These are phyloP conservation scores for Cyamopsis tetragonoloba DNA, from an alignment of 306 rosid species.

Conservation along the genomic window DNA sequence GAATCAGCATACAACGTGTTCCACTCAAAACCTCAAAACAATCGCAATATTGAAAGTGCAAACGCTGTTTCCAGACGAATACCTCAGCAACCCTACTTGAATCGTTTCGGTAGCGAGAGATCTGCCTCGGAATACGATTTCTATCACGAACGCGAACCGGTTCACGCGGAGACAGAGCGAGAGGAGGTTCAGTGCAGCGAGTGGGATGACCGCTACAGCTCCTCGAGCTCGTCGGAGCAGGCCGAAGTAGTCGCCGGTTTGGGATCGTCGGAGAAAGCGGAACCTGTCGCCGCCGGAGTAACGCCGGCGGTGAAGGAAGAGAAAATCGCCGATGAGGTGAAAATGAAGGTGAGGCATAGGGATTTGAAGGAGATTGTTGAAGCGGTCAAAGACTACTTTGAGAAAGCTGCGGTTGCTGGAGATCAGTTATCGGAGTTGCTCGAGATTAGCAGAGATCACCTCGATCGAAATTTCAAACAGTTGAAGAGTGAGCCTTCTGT, in stretches of 20 bases:
- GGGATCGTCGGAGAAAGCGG: constrained; percentile 40
- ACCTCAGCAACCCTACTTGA: background rate
- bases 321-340: constrained; percentile 42
- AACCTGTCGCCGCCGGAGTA: constrained; percentile 28
- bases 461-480: constrained; percentile 82
- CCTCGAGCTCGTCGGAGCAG: constrained; percentile 55
- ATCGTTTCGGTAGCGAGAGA: background rate
- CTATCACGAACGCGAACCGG: background rate
- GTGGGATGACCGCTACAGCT: constrained; percentile 83
- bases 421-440: constrained; percentile 75
- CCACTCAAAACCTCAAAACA: background rate
- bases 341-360: constrained; percentile 67
- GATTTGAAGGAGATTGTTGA: constrained; percentile 86
- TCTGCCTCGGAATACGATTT: constrained; percentile 20
- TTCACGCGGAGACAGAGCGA: constrained; percentile 49
- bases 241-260: constrained; percentile 38
- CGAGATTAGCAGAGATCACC: constrained; percentile 71
- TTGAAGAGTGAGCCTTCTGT: constrained; percentile 52
- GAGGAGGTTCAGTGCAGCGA: constrained; percentile 97
- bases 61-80: background rate
- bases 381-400: constrained; percentile 72
- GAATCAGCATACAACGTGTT: background rate
- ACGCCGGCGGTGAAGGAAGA: constrained; percentile 25
- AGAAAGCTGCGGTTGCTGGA: constrained; percentile 75
- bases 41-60: background rate